Conservation (phyloP, 2,329 filamentous ascomycete species). For the Colletotrichum cuscutae region DNA sequence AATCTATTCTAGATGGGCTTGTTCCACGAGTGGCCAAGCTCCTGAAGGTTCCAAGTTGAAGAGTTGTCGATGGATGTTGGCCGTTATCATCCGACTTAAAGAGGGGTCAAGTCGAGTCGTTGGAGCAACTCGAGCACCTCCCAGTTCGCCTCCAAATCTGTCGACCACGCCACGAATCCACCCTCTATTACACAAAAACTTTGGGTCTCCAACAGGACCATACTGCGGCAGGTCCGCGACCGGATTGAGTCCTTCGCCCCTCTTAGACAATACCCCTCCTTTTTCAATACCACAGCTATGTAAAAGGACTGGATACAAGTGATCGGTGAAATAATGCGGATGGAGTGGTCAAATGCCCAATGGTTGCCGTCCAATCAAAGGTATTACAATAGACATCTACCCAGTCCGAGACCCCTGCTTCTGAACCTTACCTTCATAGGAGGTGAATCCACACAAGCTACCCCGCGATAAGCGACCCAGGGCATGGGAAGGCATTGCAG, state of each 20-base stretch:
- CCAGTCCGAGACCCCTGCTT: neutral
- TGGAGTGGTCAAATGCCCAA: neutral
- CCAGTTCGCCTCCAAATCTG: neutral
- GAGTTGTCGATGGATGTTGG: neutral
- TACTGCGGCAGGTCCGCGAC: neutral
- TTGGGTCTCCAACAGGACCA: neutral
- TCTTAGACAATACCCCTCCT: neutral
- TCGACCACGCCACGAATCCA: neutral
- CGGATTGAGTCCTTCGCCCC: neutral
- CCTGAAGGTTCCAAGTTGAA: neutral
- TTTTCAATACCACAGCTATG: neutral
- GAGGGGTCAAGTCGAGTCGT: neutral
- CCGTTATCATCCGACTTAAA: neutral
- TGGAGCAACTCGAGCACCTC: neutral
- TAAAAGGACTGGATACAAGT: neutral
- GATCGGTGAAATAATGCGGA: neutral
- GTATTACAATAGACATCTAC: neutral
- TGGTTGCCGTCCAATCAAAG: neutral
- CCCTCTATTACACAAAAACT: too few relatives aligned
- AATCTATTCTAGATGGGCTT: neutral
- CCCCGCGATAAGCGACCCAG: constrained; percentile 5
- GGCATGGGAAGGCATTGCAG: neutral
- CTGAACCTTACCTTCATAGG: too few relatives aligned
- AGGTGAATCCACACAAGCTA: neutral
- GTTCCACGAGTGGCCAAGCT: neutral